Conservation (phyloP, 2,329 filamentous ascomycete genomes). For the Fusarium brachygibbosum region DNA sequence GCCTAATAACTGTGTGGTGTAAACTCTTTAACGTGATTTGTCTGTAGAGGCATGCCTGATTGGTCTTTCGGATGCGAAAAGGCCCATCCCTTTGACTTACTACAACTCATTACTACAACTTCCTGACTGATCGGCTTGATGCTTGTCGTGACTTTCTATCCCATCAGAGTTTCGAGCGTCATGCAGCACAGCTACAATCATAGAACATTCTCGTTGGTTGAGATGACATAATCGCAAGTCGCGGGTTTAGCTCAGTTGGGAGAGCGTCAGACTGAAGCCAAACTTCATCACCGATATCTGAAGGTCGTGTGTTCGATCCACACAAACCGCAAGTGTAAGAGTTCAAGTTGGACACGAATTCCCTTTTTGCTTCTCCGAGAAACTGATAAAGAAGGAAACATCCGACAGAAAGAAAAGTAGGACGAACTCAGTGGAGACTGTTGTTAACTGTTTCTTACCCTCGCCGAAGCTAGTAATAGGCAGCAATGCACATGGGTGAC, state of each 20-base stretch:
- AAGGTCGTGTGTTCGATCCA: conserved; percentile 40
- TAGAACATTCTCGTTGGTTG: too few species aligned
- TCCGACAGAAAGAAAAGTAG: background rate
- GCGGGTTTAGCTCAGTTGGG: conserved; percentile 41
- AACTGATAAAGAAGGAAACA: too few species aligned
- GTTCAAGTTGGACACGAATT: rapidly evolving
- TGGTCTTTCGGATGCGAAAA: too few species aligned
- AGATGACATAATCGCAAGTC: background rate
- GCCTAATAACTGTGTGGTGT: background rate
- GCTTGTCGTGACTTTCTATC: background rate
- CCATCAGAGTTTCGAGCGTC: too few species aligned
- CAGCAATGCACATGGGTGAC: background rate
- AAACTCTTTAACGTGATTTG: too few species aligned
- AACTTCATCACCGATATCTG: conserved; percentile 34
- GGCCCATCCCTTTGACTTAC: rapidly evolving
- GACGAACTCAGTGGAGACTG: rapidly evolving
- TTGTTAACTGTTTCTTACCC: background rate
- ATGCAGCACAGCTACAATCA: too few species aligned
- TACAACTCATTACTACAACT: rapidly evolving
- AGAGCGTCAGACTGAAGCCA: conserved; percentile 38
- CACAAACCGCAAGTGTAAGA: conserved; percentile 25
- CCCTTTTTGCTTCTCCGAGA: background rate
- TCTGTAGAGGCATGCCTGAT: too few species aligned
- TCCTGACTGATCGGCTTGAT: background rate
- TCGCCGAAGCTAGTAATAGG: background rate